Conservation (phyloP, 176 grass and related monocot species). For the Carex scoparia region DNA sequence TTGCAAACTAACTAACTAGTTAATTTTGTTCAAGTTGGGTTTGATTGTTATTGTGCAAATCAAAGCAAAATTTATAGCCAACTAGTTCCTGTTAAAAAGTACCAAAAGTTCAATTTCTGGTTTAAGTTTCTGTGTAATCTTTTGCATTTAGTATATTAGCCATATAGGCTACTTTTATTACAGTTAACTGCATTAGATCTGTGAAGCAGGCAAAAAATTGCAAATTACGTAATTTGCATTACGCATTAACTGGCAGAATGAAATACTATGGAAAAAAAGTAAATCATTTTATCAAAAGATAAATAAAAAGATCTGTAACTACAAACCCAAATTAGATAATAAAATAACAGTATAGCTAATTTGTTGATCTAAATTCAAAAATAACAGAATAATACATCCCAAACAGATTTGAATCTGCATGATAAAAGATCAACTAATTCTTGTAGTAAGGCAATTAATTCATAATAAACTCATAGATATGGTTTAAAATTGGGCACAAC, state of each 20-base stretch:
- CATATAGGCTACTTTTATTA: not conserved
- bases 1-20: too few relatives aligned
- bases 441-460: not conserved
- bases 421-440: not conserved
- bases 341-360: not conserved
- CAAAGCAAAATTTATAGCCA: too few relatives aligned
- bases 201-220: not conserved
- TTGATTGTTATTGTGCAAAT: too few relatives aligned
- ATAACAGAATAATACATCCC: not conserved
- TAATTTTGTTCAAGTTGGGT: too few relatives aligned
- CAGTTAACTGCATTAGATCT: not conserved
- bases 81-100: too few relatives aligned
- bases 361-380: not conserved
- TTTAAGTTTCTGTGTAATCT: too few relatives aligned
- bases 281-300: not conserved
- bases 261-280: too few relatives aligned
- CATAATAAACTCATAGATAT: not conserved
- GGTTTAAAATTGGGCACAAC: not conserved
- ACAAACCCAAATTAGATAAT: not conserved
- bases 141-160: not conserved
- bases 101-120: too few relatives aligned
- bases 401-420: not conserved
- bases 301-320: not conserved
- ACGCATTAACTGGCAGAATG: too few relatives aligned
- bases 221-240: too few relatives aligned